These are phyloP conservation scores for Starmera pachycereana DNA, from an alignment of 805 yeast genomes.

Conservation along the genomic window DNA sequence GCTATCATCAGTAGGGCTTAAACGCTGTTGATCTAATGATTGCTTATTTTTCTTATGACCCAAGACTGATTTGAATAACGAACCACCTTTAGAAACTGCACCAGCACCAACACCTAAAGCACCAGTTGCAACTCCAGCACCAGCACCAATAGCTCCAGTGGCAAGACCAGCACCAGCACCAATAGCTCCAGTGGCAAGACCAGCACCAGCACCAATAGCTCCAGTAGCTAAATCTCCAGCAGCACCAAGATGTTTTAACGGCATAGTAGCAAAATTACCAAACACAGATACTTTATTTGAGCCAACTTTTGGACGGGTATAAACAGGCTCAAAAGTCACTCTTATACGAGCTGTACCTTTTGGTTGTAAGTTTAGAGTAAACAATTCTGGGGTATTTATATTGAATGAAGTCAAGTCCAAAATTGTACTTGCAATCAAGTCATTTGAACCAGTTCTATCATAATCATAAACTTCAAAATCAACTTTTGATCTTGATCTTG, in stretches of 20 bases:
- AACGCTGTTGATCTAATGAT: slow-evolving; percentile 7
- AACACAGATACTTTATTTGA: slow-evolving; percentile 29
- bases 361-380: slow-evolving; percentile 45
- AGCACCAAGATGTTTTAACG: slow-evolving; percentile 35
- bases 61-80: slow-evolving; percentile 24
- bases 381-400: slow-evolving; percentile 33
- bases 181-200: slow-evolving; percentile 28
- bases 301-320: slow-evolving; percentile 49
- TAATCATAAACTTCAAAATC: slow-evolving; percentile 53
- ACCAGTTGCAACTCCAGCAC: slow-evolving; percentile 34
- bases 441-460: slow-evolving; percentile 70
- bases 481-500: slow-evolving; percentile 47
- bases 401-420: slow-evolving; percentile 41
- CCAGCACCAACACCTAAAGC: slow-evolving; percentile 37
- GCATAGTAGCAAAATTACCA: slow-evolving; percentile 31
- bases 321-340: slow-evolving; percentile 53
- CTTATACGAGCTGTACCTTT: slow-evolving; percentile 50
- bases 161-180: slow-evolving; percentile 38
- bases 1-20: slow-evolving; percentile 3
- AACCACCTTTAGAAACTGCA: slow-evolving; percentile 37
- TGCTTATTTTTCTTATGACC: slow-evolving; percentile 19
- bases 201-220: slow-evolving; percentile 29
- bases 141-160: slow-evolving; percentile 37
- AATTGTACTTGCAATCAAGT: slow-evolving; percentile 40
- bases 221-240: slow-evolving; percentile 32